These are phyloP conservation scores for Aspergillus fumigatus DNA, from an alignment of 2,329 filamentous ascomycete species.

Conservation along the genomic window DNA sequence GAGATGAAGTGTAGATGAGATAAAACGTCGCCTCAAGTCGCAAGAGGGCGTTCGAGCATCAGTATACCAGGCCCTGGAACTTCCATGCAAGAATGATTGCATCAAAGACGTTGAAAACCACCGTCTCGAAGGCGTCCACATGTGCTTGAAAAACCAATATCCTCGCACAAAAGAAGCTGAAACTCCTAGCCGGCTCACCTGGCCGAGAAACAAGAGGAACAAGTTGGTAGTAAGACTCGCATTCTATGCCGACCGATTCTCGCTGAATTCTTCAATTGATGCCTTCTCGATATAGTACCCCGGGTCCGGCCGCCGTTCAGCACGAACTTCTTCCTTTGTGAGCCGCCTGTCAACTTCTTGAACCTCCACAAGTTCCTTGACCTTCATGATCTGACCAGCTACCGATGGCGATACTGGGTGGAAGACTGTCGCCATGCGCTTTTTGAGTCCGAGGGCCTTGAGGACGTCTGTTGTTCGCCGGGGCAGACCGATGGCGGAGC, in stretches of 20 bases:
- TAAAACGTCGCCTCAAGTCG: background rate
- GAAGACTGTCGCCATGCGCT: slow-evolving; percentile 82
- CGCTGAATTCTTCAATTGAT: slow-evolving; percentile 21
- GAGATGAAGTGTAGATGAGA: background rate
- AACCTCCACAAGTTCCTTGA: slow-evolving; percentile 86
- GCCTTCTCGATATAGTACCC: slow-evolving; percentile 75
- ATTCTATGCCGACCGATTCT: slow-evolving; percentile 8
- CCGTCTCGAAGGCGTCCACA: background rate
- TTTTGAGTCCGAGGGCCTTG: slow-evolving; percentile 76
- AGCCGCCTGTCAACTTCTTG: slow-evolving; percentile 66
- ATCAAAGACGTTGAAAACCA: too few relatives aligned
- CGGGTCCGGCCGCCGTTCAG: slow-evolving; percentile 65
- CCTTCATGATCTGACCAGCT: slow-evolving; percentile 86
- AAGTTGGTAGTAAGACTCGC: background rate
- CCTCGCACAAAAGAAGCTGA: background rate
- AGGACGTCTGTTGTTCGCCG: slow-evolving; percentile 74
- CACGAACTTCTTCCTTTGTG: slow-evolving; percentile 65
- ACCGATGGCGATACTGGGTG: slow-evolving; percentile 75
- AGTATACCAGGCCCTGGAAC: background rate
- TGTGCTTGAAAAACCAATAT: background rate
- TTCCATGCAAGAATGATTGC: background rate
- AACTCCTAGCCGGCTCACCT: background rate
- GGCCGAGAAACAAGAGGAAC: background rate
- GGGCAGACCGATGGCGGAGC: slow-evolving; percentile 84
- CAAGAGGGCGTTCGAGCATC: background rate